These are phyloP conservation scores for Trichosphaerium sp. DNA, from an alignment of 78 protist genomes.

Conservation along the genomic window DNA sequence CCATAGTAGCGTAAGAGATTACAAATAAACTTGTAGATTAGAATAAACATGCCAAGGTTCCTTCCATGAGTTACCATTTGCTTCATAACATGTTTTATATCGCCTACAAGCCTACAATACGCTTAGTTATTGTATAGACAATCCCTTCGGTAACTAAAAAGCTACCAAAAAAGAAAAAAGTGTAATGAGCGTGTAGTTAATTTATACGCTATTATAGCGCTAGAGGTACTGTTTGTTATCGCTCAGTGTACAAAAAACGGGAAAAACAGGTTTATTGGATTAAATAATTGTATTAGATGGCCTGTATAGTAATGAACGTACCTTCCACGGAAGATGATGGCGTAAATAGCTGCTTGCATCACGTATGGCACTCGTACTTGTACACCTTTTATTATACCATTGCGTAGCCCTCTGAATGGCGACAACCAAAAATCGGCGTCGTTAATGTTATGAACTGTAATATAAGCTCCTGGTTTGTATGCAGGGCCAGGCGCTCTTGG, in stretches of 20 bases:
- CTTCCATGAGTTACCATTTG: conserved; percentile 54
- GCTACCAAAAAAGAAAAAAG: too few species aligned
- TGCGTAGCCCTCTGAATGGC: conserved; percentile 38
- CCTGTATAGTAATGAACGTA: neutral
- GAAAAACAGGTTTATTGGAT: neutral
- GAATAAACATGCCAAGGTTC: conserved; percentile 45
- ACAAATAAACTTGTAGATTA: conserved; percentile 33
- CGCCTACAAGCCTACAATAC: conserved; percentile 1
- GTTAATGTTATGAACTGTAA: too few species aligned
- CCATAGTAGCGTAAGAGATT: conserved; percentile 34
- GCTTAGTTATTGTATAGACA: too few species aligned
- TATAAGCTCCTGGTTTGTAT: too few species aligned
- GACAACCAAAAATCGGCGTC: conserved; percentile 21
- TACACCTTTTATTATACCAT: conserved; percentile 51
- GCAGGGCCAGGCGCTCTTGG: too few species aligned
- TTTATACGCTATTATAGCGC: too few species aligned
- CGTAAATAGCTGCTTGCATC: conserved; percentile 51
- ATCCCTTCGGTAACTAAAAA: too few species aligned
- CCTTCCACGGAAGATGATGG: conserved; percentile 20
- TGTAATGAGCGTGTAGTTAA: too few species aligned
- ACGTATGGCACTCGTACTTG: conserved; percentile 47
- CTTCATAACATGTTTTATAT: conserved; percentile 37
- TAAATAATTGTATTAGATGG: neutral
- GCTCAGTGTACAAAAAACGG: neutral
- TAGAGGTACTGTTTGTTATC: neutral